Base-by-base conservation (phyloP, 2,329 filamentous ascomycete species). In the Alternaria hordeiaustralica region DNA sequence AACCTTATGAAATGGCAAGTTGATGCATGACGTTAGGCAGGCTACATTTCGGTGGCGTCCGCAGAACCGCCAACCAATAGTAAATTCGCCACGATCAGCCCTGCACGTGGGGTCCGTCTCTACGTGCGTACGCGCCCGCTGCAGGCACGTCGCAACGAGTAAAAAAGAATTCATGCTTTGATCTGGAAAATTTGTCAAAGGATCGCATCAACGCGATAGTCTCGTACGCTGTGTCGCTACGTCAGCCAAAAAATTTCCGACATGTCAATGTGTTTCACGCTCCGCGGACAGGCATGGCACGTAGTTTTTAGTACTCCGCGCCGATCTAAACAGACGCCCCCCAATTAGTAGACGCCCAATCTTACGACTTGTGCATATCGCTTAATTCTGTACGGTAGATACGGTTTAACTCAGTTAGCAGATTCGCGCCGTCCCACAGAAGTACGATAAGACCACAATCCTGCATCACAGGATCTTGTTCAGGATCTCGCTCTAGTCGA, bases 1-100 rank as follows among this genome's bases (percentile, higher is more conserved):
- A 41, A 41, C 49, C 49, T 53, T 36, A n/a, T 36, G 28, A 53
- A 53, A 25, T 36, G 13, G 5, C 9, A 36, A 36, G 60, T 62
- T 20, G 47, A 49, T 44, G 23, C 28, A 46, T 41, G 59, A 51
- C 46, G 46, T 58, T 46, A 46, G 23, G 56, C 30, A 47, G 49
- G 21, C 25, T 41, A 41, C 36, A 41, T 18, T 36, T 46, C 26
- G 47, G 26, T 26, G 25, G 47, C 55, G 25, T 43, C 55, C 60
- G 30, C 18, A 46, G 47, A 58, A 41, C 26, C 10, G 55, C 60
- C 54, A 57, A 41, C 60, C 60, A 61, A 62, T 58, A 7, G 18
- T 4, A 13, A 20, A 50, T 28, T 49, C 55, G 11, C 33, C 12
- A 25, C 21, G 5, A 28, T 43, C 21, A 43, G 46, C 28, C 46